Evolutionary conservation across 768 basidiomycete genomes (phyloP).

Genomic region (Xerocomellus chrysenteron): DNA sequence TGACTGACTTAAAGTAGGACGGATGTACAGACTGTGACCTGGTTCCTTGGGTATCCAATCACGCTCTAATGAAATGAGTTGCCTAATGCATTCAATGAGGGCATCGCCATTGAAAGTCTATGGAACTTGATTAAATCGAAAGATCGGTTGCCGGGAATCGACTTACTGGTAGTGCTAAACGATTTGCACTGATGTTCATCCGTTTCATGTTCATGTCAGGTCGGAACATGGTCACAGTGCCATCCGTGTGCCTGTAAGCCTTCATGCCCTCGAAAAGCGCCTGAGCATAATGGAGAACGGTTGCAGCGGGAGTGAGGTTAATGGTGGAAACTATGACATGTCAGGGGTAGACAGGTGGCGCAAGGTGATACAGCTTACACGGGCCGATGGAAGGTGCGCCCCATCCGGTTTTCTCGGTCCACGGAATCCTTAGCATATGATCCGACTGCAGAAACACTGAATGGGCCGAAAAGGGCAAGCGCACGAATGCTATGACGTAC

Average conservation of each 20-base stretch:
- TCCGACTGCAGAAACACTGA: constrained; percentile 53
- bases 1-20: constrained; percentile 65
- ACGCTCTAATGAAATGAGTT: constrained; percentile 78
- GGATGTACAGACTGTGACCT: constrained; percentile 90
- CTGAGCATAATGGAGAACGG: constrained; percentile 93
- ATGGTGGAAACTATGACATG: constrained; percentile 22
- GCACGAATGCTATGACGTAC: constrained; percentile 39
- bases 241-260: constrained; percentile 76
- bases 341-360: constrained; percentile 1
- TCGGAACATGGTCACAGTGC: constrained; percentile 80
- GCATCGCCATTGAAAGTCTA: constrained; percentile 79
- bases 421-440: constrained; percentile 82
- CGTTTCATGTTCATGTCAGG: constrained; percentile 98
- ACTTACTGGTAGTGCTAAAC: constrained; percentile 75
- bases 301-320: constrained; percentile 37
- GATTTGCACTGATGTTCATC: constrained; percentile 81
- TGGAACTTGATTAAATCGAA: constrained; percentile 3
- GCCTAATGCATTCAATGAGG: constrained; percentile 77
- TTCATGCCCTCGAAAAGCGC: constrained; percentile 93
- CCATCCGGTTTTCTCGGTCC: constrained; percentile 77
- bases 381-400: constrained; percentile 77
- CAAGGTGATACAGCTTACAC: constrained; percentile 48
- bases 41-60: constrained; percentile 89
- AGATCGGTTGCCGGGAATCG: background rate
- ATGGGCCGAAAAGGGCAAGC: constrained; percentile 8